Percentiles rank a stretch among this genome's conserved stretches.
These are phyloP conservation scores for Chaetomiaceae sp. DNA, from an alignment of 2,329 filamentous ascomycete genomes.

Conservation along the genomic window DNA sequence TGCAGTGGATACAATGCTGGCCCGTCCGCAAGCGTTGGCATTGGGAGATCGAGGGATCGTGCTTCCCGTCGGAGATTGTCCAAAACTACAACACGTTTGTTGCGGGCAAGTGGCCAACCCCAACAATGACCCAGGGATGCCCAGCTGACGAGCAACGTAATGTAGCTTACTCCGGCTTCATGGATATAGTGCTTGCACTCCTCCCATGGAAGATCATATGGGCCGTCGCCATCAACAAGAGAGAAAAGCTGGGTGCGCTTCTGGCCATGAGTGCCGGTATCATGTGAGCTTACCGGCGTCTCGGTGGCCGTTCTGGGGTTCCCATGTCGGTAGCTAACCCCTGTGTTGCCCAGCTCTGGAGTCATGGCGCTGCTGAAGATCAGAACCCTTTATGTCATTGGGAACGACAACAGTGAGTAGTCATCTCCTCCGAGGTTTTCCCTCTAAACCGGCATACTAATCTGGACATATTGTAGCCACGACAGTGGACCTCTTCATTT, in stretches of 20 bases:
- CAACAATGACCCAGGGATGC: no score
- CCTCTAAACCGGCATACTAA: background rate
- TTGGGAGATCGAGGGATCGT: conserved; percentile 10
- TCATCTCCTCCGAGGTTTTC: background rate
- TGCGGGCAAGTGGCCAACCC: conserved; percentile 10
- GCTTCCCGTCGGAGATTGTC: conserved; percentile 10
- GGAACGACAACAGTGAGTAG: background rate
- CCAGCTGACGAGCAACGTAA: background rate
- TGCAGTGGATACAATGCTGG: conserved; percentile 21
- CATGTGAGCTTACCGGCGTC: conserved; percentile 20
- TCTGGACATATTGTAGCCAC: background rate
- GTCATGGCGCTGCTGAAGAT: conserved; percentile 20
- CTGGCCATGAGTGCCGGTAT: conserved; percentile 35
- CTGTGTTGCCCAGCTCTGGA: conserved; percentile 8
- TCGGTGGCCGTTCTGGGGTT: background rate
- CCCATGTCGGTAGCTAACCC: background rate
- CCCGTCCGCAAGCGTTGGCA: conserved; percentile 17
- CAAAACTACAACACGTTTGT: conserved; percentile 13
- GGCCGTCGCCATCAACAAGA: conserved; percentile 31
- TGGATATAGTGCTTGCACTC: conserved; percentile 32
- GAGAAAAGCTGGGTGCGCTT: conserved; percentile 32
- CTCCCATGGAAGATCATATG: conserved; percentile 33
- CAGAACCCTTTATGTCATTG: conserved; percentile 3
- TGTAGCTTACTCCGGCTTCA: conserved; percentile 29
- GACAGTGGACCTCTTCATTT: conserved; percentile 9